Evolutionary conservation across 2,329 filamentous ascomycete species (phyloP), one percentile per base, ranked within the genome.

Genomic region (Mollisia scopiformis): DNA sequence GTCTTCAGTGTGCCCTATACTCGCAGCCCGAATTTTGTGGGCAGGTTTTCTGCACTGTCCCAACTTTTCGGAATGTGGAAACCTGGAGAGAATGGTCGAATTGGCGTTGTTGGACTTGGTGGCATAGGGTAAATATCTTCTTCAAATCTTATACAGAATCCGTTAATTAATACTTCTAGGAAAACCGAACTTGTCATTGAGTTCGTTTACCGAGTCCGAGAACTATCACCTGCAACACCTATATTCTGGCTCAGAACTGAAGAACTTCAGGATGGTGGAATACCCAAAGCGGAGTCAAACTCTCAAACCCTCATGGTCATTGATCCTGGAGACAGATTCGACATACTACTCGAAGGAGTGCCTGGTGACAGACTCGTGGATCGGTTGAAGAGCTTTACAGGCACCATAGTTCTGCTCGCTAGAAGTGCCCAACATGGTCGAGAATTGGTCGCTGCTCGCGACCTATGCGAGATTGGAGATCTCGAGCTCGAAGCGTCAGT

Each of bases 1-100:
- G 33, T 58, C 19, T 68, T 66, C 39, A 59, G 66, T 49, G 61
- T 68, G 3, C 65, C 64, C 27, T 59, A 66, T 51, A 25, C 57
- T 11, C 58, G 63, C 14, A 70, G 69, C 59, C 58, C 62, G 2
- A 57, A 66, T 31, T 70, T 70, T 54, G 59, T 67, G 57, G 68
- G 68, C 1, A 59, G 67, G 10, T 62, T 61, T 43, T 37, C 56
- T 10, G 56, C 58, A 19, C 47, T 70, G 3, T 60, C 58, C 10
- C 62, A 65, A 50, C 39, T 70, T 19, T 64, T 69, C 13, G 61
- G 62, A n/a, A 64, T 69, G 55, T 69, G 68, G 66, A 67, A 66
- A 30, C 66, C 67, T 16, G 61, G 61, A 14, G 50, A 58, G 16
- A 67, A 59, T 37, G 56, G 54, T 11, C 55, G 68, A 27, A 65